Percentiles rank a stretch among this genome's conserved stretches.
These are phyloP conservation scores for Homolaphlyctis polyrhiza DNA, from an alignment of 371 early-diverging fungal genomes.

Conservation along the genomic window DNA sequence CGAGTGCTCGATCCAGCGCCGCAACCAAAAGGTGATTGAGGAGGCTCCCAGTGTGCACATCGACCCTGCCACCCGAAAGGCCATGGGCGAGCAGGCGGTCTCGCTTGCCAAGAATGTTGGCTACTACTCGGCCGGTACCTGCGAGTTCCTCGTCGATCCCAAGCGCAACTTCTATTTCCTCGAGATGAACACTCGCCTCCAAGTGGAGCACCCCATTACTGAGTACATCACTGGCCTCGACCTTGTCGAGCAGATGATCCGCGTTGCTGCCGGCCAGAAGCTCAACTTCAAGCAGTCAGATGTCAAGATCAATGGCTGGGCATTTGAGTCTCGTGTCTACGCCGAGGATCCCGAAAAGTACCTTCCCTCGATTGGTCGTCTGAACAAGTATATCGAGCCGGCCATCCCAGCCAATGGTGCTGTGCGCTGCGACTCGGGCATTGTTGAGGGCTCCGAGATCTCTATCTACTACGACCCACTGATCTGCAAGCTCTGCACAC, in stretches of 20 bases:
- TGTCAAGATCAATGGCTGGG: conserved; percentile 73
- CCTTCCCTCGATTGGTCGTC: conserved; percentile 87
- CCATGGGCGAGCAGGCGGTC: conserved; percentile 96
- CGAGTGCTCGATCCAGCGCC: conserved; percentile 99
- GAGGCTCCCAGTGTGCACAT: conserved; percentile 87
- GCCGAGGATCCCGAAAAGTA: conserved; percentile 94
- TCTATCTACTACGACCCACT: conserved; percentile 94
- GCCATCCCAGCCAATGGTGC: conserved; percentile 28
- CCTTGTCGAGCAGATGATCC: conserved; percentile 80
- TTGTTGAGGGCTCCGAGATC: conserved; percentile 84
- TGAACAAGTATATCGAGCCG: conserved; percentile 71
- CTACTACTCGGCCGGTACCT: conserved; percentile 95
- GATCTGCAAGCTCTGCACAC: conserved; percentile 88
- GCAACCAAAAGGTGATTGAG: conserved; percentile 76
- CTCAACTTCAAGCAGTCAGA: conserved; percentile 70
- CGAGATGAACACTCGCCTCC: conserved; percentile 97
- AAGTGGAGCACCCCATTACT: conserved; percentile 98
- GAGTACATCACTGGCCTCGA: conserved; percentile 91
- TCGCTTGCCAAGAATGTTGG: conserved; percentile 88
- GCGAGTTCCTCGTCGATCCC: conserved; percentile 94
- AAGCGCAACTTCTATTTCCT: conserved; percentile 92
- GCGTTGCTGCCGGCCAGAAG: conserved; percentile 79
- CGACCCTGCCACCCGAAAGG: conserved; percentile 69
- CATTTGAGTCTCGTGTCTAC: conserved; percentile 96
- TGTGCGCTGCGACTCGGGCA: conserved; percentile 89